Evolutionary conservation across 73 alveolate genomes (phyloP), one percentile per base, ranked within the genome.

Genomic region (Paramecium sonneborni): DNA sequence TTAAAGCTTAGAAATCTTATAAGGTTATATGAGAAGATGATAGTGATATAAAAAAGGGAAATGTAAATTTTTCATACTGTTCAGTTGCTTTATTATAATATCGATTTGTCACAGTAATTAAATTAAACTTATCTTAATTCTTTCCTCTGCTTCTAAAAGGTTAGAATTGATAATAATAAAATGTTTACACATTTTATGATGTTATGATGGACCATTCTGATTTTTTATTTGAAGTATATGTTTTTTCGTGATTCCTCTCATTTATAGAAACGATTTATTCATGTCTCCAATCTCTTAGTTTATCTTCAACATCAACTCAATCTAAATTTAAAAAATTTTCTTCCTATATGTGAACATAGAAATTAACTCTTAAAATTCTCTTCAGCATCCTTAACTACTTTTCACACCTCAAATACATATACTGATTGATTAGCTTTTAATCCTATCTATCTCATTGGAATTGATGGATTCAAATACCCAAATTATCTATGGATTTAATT

Each of bases 271-370:
- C 57, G 1, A 85, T 85, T 6, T 32, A 35, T 3, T 88, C 93
- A 58, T 57, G 93, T 58, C 85, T 58, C 85, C 93, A 85, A 55
- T 58, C 85, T 26, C 93, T 88, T 21, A 20, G 18, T 12, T 35
- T 41, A 55, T 55, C 84, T 24, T 57, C 57, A 44, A 86, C 68
- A 86, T 92, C 95, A 15, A 92, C 94, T 30, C 88, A 76, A 67
- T 92, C 94, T 1, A 24, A 41, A 1, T 21, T 32, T 58, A n/a
- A 10, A 57, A 30, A 48, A 62, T 58, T 14, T 34, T 37, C 44
- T 44, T 52, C 8, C 55, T 48, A 30, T n/a, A 58, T 3, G 26
- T 24, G 2, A 44, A 20, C 30, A 57, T 85, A 5, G 24, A 26
- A 9, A 74, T 39, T 39, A 67, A 67, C 28, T 92, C 91, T 21